phyloP scores from a whole-genome alignment of 768 basidiomycete genomes.

The Lactarius akahatsu region DNA sequence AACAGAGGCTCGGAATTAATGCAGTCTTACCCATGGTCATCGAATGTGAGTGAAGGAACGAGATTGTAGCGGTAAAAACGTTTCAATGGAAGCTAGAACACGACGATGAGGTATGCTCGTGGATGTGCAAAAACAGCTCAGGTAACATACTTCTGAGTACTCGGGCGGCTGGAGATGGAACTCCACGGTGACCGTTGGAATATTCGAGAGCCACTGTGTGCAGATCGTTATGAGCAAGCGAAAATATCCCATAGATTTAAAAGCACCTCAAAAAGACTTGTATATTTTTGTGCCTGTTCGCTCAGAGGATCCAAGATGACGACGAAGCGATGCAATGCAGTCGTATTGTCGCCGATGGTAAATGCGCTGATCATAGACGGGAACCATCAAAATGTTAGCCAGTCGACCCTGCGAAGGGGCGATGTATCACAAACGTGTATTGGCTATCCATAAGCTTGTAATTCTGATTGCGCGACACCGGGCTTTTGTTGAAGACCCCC shows the following conservation, averaged over 20 bases:
- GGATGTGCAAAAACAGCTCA: not conserved
- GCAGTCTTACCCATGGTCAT: constrained; percentile 62
- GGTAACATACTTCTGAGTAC: constrained; percentile 59
- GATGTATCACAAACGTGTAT: constrained; percentile 55
- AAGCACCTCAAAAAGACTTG: constrained; percentile 69
- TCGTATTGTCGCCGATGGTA: constrained; percentile 61
- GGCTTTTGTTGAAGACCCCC: constrained; percentile 68
- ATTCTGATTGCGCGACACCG: constrained; percentile 54
- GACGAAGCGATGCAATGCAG: constrained; percentile 67
- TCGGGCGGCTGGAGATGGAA: constrained; percentile 76
- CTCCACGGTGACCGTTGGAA: constrained; percentile 66
- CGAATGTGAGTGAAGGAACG: constrained; percentile 55
- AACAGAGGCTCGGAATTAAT: not conserved
- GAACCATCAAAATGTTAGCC: constrained; percentile 14
- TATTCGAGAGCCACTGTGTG: constrained; percentile 59
- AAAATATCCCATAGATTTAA: not conserved
- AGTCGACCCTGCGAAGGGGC: constrained; percentile 9
- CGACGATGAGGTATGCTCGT: not conserved
- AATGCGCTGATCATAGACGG: constrained; percentile 51
- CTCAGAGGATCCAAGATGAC: constrained; percentile 84
- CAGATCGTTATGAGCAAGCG: constrained; percentile 11
- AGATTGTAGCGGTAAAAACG: constrained; percentile 87
- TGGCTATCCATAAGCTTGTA: constrained; percentile 60
- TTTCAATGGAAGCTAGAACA: constrained; percentile 78
- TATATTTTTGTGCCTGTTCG: constrained; percentile 83